phyloP scores from a whole-genome alignment of 176 grass and related monocot species.

The Oryza rufipogon region DNA sequence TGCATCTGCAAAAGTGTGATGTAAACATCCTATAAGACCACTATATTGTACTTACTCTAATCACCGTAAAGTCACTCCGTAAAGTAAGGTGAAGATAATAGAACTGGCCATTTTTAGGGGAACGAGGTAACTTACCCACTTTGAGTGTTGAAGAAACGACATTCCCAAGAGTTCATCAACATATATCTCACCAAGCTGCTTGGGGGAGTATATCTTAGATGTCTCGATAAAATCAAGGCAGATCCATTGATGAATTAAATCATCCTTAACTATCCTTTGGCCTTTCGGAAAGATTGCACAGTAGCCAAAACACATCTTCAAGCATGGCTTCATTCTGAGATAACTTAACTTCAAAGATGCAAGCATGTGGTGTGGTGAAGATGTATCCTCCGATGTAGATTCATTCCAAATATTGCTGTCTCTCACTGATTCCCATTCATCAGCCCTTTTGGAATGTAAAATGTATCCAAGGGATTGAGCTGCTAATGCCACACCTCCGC shows the following conservation, averaged over 20 bases:
- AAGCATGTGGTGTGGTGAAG: not conserved
- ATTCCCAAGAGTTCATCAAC: not conserved
- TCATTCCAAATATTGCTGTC: not conserved
- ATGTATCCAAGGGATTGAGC: slow-evolving; percentile 39
- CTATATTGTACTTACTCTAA: too few relatives aligned
- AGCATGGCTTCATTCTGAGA: not conserved
- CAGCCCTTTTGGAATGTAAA: not conserved
- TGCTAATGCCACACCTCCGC: slow-evolving; percentile 37
- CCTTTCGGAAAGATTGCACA: slow-evolving; percentile 38
- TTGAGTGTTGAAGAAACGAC: slow-evolving; percentile 9
- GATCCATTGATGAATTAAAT: slow-evolving; percentile 47
- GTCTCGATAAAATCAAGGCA: not conserved
- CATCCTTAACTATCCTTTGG: not conserved
- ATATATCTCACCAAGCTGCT: not conserved
- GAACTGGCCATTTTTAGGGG: too few relatives aligned
- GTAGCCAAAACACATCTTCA: slow-evolving; percentile 40
- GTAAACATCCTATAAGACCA: too few relatives aligned
- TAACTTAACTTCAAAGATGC: slow-evolving; percentile 42
- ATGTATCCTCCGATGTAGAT: not conserved
- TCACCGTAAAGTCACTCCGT: too few relatives aligned
- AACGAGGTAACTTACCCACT: not conserved
- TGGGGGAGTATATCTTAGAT: not conserved
- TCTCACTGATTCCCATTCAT: slow-evolving; percentile 1
- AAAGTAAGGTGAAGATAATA: too few relatives aligned
- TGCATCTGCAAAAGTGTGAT: too few relatives aligned